A percentile compares a stretch with the other conserved stretches of the same genome.
Conservation (phyloP, 768 basidiomycete genomes). For the Lepiota venenata region DNA sequence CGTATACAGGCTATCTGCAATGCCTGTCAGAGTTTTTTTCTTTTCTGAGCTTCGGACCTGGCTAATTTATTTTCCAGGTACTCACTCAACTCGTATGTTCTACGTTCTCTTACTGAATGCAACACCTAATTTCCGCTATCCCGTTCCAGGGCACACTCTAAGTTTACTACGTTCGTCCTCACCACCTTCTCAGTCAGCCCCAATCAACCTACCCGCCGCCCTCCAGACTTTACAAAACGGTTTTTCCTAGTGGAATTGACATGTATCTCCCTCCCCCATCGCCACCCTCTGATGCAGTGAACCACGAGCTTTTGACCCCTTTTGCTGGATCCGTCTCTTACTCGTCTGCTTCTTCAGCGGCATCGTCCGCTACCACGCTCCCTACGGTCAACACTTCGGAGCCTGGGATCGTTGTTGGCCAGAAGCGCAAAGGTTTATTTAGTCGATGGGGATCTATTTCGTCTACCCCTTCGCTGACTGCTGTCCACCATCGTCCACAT, state of each 20-base stretch:
- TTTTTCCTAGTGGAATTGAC: constrained; percentile 62
- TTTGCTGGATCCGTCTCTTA: constrained; percentile 17
- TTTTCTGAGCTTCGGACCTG: background rate
- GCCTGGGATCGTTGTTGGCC: background rate
- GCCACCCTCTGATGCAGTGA: constrained; percentile 22
- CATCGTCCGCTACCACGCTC: constrained; percentile 17
- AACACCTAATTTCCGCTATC: background rate
- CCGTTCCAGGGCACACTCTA: constrained; percentile 59
- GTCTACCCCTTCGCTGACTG: constrained; percentile 16
- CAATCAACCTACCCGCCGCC: constrained; percentile 1
- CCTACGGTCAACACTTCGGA: background rate
- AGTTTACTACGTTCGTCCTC: constrained; percentile 59
- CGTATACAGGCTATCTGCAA: constrained; percentile 76
- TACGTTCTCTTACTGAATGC: background rate
- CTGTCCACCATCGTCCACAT: constrained; percentile 15
- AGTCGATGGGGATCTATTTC: constrained; percentile 1
- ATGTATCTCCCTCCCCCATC: constrained; percentile 30
- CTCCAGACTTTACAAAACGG: constrained; percentile 58
- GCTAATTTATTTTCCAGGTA: constrained; percentile 24
- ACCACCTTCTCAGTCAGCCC: background rate
- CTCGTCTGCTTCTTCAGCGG: constrained; percentile 20
- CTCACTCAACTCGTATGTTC: constrained; percentile 49
- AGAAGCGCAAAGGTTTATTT: background rate
- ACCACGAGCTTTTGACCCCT: constrained; percentile 13
- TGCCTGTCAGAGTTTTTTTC: constrained; percentile 52